phyloP scores from a whole-genome alignment of 2,329 filamentous ascomycete species.

The Bipolaris sorokiniana region DNA sequence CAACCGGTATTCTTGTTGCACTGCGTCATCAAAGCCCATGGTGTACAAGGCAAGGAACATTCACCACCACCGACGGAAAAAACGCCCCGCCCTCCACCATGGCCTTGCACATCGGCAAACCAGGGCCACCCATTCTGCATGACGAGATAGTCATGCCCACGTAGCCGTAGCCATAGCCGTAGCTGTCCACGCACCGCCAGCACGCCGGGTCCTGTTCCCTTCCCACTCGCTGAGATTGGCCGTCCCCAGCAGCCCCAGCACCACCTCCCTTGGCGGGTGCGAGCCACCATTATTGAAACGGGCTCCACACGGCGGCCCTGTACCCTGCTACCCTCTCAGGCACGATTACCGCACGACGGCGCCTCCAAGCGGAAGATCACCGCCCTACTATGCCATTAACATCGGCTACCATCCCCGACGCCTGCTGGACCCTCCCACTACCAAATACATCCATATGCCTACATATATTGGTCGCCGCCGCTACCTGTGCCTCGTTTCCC shows the following conservation, averaged over 20 bases:
- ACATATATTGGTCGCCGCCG: slow-evolving; percentile 42
- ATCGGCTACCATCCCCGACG: slow-evolving; percentile 35
- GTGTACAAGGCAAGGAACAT: slow-evolving; percentile 5
- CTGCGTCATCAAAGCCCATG: slow-evolving; percentile 26
- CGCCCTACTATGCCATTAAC: slow-evolving; percentile 39
- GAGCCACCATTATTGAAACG: slow-evolving; percentile 28
- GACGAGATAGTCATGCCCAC: slow-evolving; percentile 26
- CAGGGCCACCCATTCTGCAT: slow-evolving; percentile 25
- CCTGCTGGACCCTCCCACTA: slow-evolving; percentile 40
- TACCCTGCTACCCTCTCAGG: slow-evolving; percentile 31
- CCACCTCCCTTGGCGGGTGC: slow-evolving; percentile 16
- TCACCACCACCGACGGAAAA: background rate
- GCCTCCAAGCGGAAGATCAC: slow-evolving; percentile 41
- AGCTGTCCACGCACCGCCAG: background rate
- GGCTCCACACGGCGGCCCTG: slow-evolving; percentile 34
- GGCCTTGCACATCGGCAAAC: slow-evolving; percentile 10
- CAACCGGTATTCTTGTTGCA: slow-evolving; percentile 2
- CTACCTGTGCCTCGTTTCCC: slow-evolving; percentile 27
- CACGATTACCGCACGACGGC: slow-evolving; percentile 33
- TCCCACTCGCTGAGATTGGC: slow-evolving; percentile 16
- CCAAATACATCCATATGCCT: slow-evolving; percentile 38
- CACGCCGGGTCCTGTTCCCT: background rate
- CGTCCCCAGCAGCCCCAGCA: slow-evolving; percentile 2
- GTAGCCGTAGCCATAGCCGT: background rate
- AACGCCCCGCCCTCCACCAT: slow-evolving; percentile 10